Conservation (phyloP, 1,139 yeast genomes). For the Candida tunisiensis region DNA sequence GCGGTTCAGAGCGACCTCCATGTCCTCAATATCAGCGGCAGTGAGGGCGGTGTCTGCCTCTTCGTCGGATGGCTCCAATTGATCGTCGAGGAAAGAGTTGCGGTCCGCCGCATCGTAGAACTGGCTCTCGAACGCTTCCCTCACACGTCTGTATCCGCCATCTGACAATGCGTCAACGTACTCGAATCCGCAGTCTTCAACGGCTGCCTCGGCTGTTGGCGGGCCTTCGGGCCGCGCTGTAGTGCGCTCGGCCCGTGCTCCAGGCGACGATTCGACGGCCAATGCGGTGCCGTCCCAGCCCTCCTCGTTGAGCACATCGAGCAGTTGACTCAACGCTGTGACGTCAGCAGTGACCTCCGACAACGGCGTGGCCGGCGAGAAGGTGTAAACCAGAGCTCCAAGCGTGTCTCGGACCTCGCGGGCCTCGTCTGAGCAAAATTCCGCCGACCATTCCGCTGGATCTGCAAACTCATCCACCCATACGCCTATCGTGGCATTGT, state of each 20-base stretch:
- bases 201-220: constrained; percentile 7
- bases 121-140: constrained; percentile 13
- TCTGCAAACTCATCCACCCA: constrained; percentile 27
- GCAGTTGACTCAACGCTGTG: too few relatives aligned
- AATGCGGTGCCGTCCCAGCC: constrained; percentile 13
- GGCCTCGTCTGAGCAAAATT: constrained; percentile 20
- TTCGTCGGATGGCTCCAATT: constrained; percentile 4
- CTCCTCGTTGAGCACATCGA: constrained; percentile 10
- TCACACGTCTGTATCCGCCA: constrained; percentile 7
- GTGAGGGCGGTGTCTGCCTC: constrained; percentile 4
- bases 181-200: constrained; percentile 15
- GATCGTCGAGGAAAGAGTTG: too few relatives aligned
- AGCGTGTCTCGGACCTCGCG: constrained; percentile 24
- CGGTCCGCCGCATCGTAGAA: constrained; percentile 2
- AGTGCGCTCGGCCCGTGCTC: too few relatives aligned
- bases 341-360: too few relatives aligned
- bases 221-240: constrained; percentile 4
- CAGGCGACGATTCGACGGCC: too few relatives aligned
- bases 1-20: constrained; percentile 4
- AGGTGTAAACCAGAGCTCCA: constrained; percentile 22
- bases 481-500: constrained; percentile 18
- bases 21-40: constrained; percentile 3
- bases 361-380: constrained; percentile 10
- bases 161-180: constrained; percentile 7
- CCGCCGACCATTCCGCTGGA: constrained; percentile 19